Evolutionary conservation across 345 rosid genomes (phyloP).

Genomic region (Raphanus raphanistrum): DNA sequence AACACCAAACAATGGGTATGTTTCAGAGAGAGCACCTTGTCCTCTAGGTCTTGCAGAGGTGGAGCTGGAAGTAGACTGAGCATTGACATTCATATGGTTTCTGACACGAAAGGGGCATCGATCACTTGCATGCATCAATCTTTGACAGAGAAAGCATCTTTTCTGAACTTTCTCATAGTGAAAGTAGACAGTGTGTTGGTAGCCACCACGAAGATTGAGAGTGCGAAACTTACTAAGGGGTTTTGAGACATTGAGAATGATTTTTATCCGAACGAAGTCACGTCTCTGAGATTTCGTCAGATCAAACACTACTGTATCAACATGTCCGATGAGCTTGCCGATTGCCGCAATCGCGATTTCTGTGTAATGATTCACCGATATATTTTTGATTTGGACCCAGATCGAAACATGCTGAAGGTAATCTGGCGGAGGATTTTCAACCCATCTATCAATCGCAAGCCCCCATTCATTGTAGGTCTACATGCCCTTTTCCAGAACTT

Average conservation of each 20-base stretch:
- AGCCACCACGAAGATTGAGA: not conserved
- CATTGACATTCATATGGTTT: too few species aligned
- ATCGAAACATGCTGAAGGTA: not conserved
- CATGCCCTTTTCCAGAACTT: not conserved
- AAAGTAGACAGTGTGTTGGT: not conserved
- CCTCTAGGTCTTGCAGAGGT: not conserved
- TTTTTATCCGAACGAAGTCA: not conserved
- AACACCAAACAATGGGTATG: not conserved
- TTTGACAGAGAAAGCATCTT: not conserved
- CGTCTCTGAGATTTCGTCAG: not conserved
- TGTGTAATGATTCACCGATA: not conserved
- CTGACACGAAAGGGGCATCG: not conserved
- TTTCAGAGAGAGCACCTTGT: not conserved
- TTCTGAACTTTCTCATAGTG: not conserved
- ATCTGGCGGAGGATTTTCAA: not conserved
- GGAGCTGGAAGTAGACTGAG: not conserved
- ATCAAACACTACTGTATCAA: not conserved
- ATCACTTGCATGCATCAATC: not conserved
- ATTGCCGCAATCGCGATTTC: not conserved
- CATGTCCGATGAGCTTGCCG: not conserved
- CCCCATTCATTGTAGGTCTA: not conserved
- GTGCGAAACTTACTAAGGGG: not conserved
- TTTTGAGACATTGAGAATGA: not conserved
- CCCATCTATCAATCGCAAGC: not conserved
- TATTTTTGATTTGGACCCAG: not conserved